Evolutionary conservation across 2,329 filamentous ascomycete species (phyloP), one percentile per base, ranked within the genome.

Genomic region (Fusarium irregulare): DNA sequence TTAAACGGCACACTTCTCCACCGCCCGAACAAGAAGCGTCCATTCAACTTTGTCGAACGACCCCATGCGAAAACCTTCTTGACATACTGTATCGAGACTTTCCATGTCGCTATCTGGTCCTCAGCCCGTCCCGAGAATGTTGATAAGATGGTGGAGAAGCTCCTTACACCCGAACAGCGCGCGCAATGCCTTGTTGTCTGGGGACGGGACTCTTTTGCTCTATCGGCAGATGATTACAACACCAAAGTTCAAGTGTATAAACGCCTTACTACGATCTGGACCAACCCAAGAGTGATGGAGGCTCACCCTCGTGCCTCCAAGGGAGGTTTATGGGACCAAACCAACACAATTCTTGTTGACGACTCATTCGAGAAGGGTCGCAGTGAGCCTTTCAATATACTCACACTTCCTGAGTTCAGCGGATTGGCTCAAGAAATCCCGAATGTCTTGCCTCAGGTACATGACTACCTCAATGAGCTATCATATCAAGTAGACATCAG

Each of bases 1-100:
- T 87, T 99, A 40, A 99, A 98, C 79, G 96, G 96, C 67, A 98
- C 95, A 0, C 85, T 99, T 2, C 86, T 98, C 37, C 86, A 88
- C 80, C 91, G 96, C 7, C 90, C 89, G 11, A 84, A 83, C 55
- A 83, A 83, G 47, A 78, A 77, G 27, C 76, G 75, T 3, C 80
- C 81, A 9, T 85, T 83, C 12, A 77, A 79, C 44, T 92, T 94
- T 77, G 80, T 89, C 45, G 81, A 86, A 69, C 91, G 96, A 1
- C 92, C 92, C 0, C 85, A 90, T 68, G 86, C 96, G 2, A 74
- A 82, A 4, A 71, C 81, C 1, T 98, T 99, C 78, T 81, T 98
- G 6, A 76, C 85, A 28, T 93, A 94, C 78, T 87, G 94, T 71
- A 85, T 97, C 72, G 80, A 87, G 14, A 89, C 90, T 62, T 95